Base-by-base conservation (phyloP, 805 yeast genomes). In the Candida chauliodis region DNA sequence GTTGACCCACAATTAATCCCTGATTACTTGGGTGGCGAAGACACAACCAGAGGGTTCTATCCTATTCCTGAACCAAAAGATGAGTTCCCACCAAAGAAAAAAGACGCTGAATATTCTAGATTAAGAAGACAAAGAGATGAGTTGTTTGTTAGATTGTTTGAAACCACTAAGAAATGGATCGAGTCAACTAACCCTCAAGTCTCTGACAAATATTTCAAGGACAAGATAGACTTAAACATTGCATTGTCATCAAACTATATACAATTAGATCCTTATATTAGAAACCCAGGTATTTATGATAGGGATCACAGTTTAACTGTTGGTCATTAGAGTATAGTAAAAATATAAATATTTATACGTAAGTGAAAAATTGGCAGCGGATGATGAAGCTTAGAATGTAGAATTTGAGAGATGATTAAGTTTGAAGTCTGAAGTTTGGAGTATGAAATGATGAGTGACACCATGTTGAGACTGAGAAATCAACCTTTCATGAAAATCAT, bases 241-340 rank as follows among this genome's bases (percentile, higher is more conserved):
- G 61, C 74, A 43, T 54, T 91, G 34, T 66, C 81, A 7, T 63
- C 70, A 20, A 85, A 84, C 55, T 90, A 83, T 62, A 71, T 76
- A 54, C 57, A 64, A 34, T 60, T 86, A 39, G 98, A 93, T 54
- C 91, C 93, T 1, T 89, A 84, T 47, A 59, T 88, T 34, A 80
- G 99, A 59, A 78, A 83, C 30, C 79, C 89, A 47, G 79, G 89
- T 27, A 65, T 80, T 28, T 86, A 78, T 53, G 99, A 93, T 61
- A 76, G 95, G 51, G 68, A 74, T 40, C 90, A 93, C n/a, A 46
- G 60, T 17, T 56, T 79, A 41, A 47, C 40, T 21, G 21, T 58
- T 11, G 22, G 26, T 14, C 43, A 41, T 38, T 43, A 43, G 25
- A 21, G 10, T 8, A n/a, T n/a, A n/a, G n/a, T n/a, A n/a, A n/a